Conservation (phyloP, 83 land plant genomes). For the Larix sibirica region DNA sequence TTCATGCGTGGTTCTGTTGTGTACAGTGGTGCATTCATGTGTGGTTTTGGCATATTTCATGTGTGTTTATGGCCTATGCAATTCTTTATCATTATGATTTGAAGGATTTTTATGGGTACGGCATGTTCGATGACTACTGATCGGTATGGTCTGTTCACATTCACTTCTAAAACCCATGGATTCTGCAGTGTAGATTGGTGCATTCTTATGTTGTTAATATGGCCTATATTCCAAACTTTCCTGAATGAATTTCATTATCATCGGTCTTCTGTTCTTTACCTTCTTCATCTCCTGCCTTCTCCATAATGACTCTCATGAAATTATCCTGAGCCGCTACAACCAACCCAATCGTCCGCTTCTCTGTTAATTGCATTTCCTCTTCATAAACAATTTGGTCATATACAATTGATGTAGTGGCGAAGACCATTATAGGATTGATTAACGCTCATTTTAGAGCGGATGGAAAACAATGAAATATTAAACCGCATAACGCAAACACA, state of each 20-base stretch:
- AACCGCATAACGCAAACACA: too few species aligned
- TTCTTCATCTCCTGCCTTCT: slow-evolving; percentile 13
- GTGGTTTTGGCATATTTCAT: too few species aligned
- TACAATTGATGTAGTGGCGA: background rate
- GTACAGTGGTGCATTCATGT: too few species aligned
- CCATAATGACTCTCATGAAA: slow-evolving; percentile 80
- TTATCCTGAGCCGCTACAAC: slow-evolving; percentile 78
- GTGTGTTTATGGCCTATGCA: slow-evolving; percentile 44
- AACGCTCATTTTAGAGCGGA: slow-evolving; percentile 4
- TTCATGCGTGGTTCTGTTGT: too few species aligned
- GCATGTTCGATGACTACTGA: background rate
- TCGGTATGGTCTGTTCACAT: background rate
- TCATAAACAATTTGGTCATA: background rate
- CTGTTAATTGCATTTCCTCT: background rate
- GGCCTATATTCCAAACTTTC: background rate
- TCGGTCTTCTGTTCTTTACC: too few species aligned
- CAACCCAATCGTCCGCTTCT: slow-evolving; percentile 40
- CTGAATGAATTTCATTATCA: too few species aligned
- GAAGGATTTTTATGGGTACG: background rate
- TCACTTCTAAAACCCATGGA: background rate
- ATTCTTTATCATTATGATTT: slow-evolving; percentile 65
- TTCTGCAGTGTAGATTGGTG: background rate
- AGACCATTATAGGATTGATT: background rate
- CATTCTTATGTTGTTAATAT: background rate
- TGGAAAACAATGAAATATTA: background rate